A percentile compares a stretch with the other conserved stretches of the same genome.
Conservation (phyloP, 1,139 yeast genomes). For the Scheffersomyces parashehatae region DNA sequence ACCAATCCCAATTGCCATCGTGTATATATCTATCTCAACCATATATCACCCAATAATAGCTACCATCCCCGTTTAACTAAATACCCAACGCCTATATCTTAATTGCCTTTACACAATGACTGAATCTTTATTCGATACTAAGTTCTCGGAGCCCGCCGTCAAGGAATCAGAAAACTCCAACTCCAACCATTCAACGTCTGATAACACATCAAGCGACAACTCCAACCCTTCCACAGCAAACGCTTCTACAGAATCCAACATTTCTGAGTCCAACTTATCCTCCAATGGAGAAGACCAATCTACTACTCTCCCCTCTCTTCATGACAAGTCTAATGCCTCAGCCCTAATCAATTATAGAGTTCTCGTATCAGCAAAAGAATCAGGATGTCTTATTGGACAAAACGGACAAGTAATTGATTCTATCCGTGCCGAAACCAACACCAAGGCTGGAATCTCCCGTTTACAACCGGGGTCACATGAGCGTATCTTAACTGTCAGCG, state of each 20-base stretch:
- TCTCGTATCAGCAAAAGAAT: constrained; percentile 81
- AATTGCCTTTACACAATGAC: constrained; percentile 25
- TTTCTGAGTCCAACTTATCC: constrained; percentile 9
- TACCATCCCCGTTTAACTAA: no score
- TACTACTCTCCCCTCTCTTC: constrained; percentile 30
- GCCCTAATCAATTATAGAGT: constrained; percentile 62
- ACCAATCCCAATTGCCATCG: no score
- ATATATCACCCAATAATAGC: no score
- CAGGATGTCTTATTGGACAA: constrained; percentile 89
- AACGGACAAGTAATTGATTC: constrained; percentile 80
- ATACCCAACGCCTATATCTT: no score
- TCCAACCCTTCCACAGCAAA: neutral
- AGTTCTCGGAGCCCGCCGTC: constrained; percentile 25
- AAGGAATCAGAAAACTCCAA: constrained; percentile 1
- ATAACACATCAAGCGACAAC: neutral
- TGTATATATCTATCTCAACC: no score
- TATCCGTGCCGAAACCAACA: constrained; percentile 73
- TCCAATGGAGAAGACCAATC: constrained; percentile 12
- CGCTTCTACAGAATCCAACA: constrained; percentile 1
- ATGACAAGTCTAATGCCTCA: constrained; percentile 29
- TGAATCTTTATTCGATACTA: constrained; percentile 44
- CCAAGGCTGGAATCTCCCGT: constrained; percentile 88
- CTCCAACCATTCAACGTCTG: constrained; percentile 1
- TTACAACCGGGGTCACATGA: constrained; percentile 82
- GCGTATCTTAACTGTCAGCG: constrained; percentile 79